These are phyloP conservation scores for Podospora bellae-mahoneyi DNA, from an alignment of 495 filamentous ascomycete genomes.

Conservation along the genomic window DNA sequence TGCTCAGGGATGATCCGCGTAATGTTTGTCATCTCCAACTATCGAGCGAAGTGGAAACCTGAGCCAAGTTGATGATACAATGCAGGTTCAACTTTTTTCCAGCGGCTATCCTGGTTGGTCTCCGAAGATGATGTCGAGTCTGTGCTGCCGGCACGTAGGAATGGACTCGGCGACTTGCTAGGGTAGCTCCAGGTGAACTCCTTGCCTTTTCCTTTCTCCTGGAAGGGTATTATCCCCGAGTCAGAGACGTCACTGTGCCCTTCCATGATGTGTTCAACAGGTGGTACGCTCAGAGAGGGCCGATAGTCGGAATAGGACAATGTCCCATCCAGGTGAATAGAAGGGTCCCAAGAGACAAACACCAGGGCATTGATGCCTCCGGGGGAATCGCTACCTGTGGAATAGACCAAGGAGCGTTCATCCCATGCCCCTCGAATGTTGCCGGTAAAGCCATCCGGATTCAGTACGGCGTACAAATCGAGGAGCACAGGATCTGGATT, in stretches of 20 bases:
- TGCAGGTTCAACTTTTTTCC: slow-evolving; percentile 30
- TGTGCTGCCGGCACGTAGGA: not conserved
- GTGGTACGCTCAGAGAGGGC: not conserved
- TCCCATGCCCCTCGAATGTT: slow-evolving; percentile 54
- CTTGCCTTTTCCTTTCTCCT: slow-evolving; percentile 23
- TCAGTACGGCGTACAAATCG: slow-evolving; percentile 55
- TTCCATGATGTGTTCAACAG: slow-evolving; percentile 10
- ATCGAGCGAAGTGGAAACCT: slow-evolving; percentile 35
- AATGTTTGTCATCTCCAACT: not conserved
- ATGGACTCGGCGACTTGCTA: slow-evolving; percentile 8
- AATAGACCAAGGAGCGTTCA: slow-evolving; percentile 60
- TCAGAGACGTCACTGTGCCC: not conserved
- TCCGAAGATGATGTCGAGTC: not conserved
- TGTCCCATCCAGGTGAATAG: slow-evolving; percentile 27
- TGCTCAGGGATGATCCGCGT: not conserved
- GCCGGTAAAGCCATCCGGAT: slow-evolving; percentile 48
- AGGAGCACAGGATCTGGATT: slow-evolving; percentile 30
- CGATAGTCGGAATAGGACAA: slow-evolving; percentile 20
- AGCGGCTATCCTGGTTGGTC: slow-evolving; percentile 5
- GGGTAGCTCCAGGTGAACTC: not conserved
- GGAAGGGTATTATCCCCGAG: not conserved
- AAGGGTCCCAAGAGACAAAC: slow-evolving; percentile 63
- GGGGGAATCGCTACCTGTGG: slow-evolving; percentile 36
- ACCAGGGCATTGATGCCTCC: slow-evolving; percentile 50
- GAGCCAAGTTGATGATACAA: slow-evolving; percentile 32